Evolutionary conservation across 2,329 filamentous ascomycete genomes (phyloP).

Genomic region (Lachnellula arida): DNA sequence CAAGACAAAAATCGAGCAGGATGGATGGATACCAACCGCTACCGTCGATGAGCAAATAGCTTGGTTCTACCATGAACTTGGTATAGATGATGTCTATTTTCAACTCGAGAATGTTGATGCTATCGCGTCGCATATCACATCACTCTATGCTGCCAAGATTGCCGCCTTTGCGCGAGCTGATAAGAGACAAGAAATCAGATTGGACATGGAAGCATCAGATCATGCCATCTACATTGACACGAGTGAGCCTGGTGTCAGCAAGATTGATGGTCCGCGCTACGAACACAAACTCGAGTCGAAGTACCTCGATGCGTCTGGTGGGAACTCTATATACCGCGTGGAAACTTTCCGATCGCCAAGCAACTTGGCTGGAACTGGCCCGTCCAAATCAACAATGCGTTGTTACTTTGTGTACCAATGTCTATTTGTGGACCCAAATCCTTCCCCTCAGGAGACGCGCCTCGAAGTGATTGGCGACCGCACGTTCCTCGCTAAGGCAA

Average conservation of each 20-base stretch:
- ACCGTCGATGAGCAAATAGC: conserved; percentile 81
- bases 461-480: conserved; percentile 89
- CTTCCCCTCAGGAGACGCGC: conserved; percentile 73
- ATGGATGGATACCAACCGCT: conserved; percentile 76
- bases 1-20: conserved; percentile 68
- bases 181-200: conserved; percentile 86
- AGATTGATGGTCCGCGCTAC: conserved; percentile 77
- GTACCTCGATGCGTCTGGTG: conserved; percentile 77
- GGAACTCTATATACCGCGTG: conserved; percentile 74
- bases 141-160: conserved; percentile 93
- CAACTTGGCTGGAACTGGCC: conserved; percentile 59
- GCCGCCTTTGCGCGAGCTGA: conserved; percentile 90
- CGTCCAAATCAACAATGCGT: conserved; percentile 76
- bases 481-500: conserved; percentile 93
- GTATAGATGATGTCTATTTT: conserved; percentile 98
- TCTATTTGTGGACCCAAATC: conserved; percentile 74
- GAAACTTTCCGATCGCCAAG: conserved; percentile 95
- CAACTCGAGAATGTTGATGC: conserved; percentile 80
- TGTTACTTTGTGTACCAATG: conserved; percentile 99
- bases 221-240: conserved; percentile 99
- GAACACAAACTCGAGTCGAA: conserved; percentile 92
- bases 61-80: conserved; percentile 98
- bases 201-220: conserved; percentile 92
- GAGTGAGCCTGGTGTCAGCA: conserved; percentile 78
- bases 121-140: conserved; percentile 91